Evolutionary conservation across 345 rosid species (phyloP).

Genomic region (Diplotaxis tenuifolia): DNA sequence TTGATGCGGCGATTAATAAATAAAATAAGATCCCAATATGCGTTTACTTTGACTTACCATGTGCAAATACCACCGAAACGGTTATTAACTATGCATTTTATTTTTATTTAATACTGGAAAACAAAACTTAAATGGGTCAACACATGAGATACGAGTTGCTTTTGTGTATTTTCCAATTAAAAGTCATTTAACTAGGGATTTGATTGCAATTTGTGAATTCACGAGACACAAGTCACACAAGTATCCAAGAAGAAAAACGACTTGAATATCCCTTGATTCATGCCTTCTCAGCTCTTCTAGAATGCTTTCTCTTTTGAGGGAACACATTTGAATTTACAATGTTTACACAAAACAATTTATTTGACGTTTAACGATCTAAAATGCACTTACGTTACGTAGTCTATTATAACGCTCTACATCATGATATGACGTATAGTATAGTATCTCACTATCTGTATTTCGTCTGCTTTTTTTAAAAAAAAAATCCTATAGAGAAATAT

Average conservation of each 20-base stretch:
- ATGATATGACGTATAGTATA: too few species aligned
- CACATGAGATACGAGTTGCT: conserved; percentile 29
- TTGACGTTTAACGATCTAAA: neutral
- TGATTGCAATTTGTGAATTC: conserved; percentile 26
- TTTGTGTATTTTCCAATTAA: neutral
- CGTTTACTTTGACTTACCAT: conserved; percentile 43
- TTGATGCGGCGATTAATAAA: conserved; percentile 39
- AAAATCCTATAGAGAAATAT: neutral
- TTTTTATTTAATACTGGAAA: conserved; percentile 12
- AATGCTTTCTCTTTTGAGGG: conserved; percentile 20
- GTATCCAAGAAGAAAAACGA: conserved; percentile 27
- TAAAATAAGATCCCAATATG: conserved; percentile 31
- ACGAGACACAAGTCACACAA: conserved; percentile 27
- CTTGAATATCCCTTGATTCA: conserved; percentile 28
- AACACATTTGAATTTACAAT: neutral
- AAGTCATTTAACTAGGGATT: conserved; percentile 24
- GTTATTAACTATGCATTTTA: conserved; percentile 23
- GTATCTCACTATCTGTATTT: too few species aligned
- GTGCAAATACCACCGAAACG: conserved; percentile 33
- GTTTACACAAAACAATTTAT: neutral
- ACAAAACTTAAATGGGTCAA: conserved; percentile 33
- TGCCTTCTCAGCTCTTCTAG: conserved; percentile 23
- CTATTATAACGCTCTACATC: neutral
- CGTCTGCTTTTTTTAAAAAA: too few species aligned
- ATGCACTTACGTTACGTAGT: neutral